A percentile compares a stretch with the other conserved stretches of the same genome.
Conservation (phyloP, 2,329 filamentous ascomycete genomes). For the Monilinia fructicola region DNA sequence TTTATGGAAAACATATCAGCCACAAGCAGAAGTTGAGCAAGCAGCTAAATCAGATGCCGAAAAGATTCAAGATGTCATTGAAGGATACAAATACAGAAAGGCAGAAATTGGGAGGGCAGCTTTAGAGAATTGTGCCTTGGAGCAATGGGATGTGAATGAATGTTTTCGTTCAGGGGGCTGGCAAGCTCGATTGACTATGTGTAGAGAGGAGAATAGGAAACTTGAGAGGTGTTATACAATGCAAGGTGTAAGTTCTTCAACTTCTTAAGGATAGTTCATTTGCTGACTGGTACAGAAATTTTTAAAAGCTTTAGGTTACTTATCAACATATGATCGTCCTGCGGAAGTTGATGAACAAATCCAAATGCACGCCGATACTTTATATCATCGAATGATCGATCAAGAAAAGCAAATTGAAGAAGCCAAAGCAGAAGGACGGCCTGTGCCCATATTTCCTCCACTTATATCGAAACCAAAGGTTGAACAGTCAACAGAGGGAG, state of each 20-base stretch:
- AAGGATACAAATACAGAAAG: constrained; percentile 80
- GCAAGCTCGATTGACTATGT: constrained; percentile 73
- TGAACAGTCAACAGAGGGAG: constrained; percentile 12
- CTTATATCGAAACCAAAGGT: constrained; percentile 44
- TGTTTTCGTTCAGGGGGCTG: constrained; percentile 76
- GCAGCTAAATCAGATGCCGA: constrained; percentile 74
- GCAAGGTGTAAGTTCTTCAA: constrained; percentile 63
- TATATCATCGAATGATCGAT: constrained; percentile 83
- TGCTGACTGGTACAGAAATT: constrained; percentile 60
- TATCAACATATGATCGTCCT: constrained; percentile 64
- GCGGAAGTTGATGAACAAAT: constrained; percentile 77
- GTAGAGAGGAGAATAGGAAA: constrained; percentile 69
- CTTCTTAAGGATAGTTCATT: background rate
- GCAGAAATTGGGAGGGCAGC: constrained; percentile 75
- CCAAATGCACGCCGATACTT: constrained; percentile 90
- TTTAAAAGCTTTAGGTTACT: constrained; percentile 85
- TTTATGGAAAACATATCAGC: constrained; percentile 88
- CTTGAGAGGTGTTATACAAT: constrained; percentile 88
- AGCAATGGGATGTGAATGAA: constrained; percentile 77
- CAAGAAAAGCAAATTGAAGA: constrained; percentile 75
- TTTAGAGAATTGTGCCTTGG: constrained; percentile 88
- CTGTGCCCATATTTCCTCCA: constrained; percentile 59
- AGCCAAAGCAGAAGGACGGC: constrained; percentile 61
- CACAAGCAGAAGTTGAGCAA: constrained; percentile 67
- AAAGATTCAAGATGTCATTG: constrained; percentile 74